Conservation (phyloP, 2,329 filamentous ascomycete species). For the Sclerotinia spermophila region DNA sequence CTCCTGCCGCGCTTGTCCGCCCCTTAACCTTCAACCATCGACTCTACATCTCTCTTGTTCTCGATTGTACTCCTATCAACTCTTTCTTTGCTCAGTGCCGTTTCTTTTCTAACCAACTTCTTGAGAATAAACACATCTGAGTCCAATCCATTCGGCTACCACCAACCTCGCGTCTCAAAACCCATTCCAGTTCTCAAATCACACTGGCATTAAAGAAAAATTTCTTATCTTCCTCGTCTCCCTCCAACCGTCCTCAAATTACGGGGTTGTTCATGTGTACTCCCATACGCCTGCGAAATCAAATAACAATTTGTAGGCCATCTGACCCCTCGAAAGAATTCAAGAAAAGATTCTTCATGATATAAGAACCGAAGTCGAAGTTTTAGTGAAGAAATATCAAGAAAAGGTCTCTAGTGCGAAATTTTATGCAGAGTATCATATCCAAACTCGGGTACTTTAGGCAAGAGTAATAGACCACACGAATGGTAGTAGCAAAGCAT, state of each 20-base stretch:
- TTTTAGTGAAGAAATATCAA: not conserved
- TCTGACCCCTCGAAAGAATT: not conserved
- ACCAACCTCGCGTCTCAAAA: not conserved
- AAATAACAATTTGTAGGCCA: slow-evolving; percentile 8
- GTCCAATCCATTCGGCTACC: not conserved
- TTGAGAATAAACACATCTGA: not conserved
- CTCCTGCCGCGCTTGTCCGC: not conserved
- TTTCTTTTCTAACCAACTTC: not conserved
- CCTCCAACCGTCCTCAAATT: not conserved
- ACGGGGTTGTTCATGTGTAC: slow-evolving; percentile 1
- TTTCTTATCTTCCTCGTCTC: not conserved
- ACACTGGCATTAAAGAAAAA: not conserved
- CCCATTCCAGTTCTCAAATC: not conserved
- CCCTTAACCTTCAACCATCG: not conserved
- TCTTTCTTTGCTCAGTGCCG: not conserved
- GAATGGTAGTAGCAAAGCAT: not conserved
- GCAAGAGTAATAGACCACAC: not conserved
- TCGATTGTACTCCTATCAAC: not conserved
- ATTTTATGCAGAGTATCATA: not conserved
- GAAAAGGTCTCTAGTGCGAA: not conserved
- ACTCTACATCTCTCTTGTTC: not conserved
- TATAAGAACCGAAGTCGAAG: not conserved
- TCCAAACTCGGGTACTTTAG: not conserved
- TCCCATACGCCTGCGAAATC: slow-evolving; percentile 13
- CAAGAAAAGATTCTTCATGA: not conserved